These are phyloP conservation scores for Xylaria curta DNA, from an alignment of 495 filamentous ascomycete genomes.

Conservation along the genomic window DNA sequence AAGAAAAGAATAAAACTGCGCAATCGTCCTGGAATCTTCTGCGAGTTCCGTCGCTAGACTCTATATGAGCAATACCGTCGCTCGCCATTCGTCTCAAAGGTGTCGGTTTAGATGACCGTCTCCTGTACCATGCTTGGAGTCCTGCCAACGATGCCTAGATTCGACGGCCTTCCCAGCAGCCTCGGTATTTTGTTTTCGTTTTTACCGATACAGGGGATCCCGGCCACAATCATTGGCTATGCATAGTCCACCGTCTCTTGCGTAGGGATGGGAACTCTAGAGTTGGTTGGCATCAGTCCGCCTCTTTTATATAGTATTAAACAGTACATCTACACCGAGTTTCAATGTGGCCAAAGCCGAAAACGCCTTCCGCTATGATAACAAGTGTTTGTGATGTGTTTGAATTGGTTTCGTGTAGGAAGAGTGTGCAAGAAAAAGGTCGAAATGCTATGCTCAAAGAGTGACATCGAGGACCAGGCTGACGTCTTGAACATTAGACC, in stretches of 20 bases:
- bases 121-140: slow-evolving; percentile 19
- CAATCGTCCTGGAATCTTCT: slow-evolving; percentile 20
- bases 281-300: slow-evolving; percentile 21
- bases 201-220: slow-evolving; percentile 12
- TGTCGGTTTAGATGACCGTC: slow-evolving; percentile 13
- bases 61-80: slow-evolving; percentile 28
- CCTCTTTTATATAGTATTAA: slow-evolving; percentile 47
- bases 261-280: slow-evolving; percentile 21
- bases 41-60: slow-evolving; percentile 18
- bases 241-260: slow-evolving; percentile 16
- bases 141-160: slow-evolving; percentile 14
- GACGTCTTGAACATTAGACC: slow-evolving; percentile 87
- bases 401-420: slow-evolving; percentile 31
- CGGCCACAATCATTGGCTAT: slow-evolving; percentile 15
- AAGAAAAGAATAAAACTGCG: slow-evolving; percentile 26
- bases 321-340: slow-evolving; percentile 49
- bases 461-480: slow-evolving; percentile 97
- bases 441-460: slow-evolving; percentile 62
- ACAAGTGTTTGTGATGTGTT: slow-evolving; percentile 40
- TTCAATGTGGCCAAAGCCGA: slow-evolving; percentile 45
- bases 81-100: slow-evolving; percentile 22
- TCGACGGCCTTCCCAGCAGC: slow-evolving; percentile 21
- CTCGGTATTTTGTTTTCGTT: slow-evolving; percentile 12
- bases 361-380: slow-evolving; percentile 60
- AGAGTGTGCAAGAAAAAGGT: slow-evolving; percentile 41